Evolutionary conservation across 768 basidiomycete genomes (phyloP).

Genomic region (Amanita rubescens): DNA sequence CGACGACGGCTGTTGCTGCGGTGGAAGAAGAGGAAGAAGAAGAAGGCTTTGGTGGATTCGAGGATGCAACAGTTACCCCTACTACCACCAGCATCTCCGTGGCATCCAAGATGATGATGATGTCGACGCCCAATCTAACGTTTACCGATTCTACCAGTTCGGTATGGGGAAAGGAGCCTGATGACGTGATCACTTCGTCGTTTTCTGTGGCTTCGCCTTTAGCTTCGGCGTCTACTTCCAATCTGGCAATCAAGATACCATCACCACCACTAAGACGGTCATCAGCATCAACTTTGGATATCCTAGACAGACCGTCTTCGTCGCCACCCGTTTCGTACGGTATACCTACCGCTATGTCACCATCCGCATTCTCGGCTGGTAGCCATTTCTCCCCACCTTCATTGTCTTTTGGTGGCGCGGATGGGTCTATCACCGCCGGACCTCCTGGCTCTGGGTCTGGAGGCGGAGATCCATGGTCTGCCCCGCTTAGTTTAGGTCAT

Average conservation of each 20-base stretch:
- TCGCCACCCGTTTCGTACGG: neutral
- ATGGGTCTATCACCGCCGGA: slow-evolving; percentile 43
- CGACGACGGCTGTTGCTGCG: no score
- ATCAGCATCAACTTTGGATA: neutral
- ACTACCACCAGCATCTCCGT: no score
- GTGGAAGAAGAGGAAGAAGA: neutral
- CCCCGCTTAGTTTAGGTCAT: no score
- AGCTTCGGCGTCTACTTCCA: neutral
- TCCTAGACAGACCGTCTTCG: no score
- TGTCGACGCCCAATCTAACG: neutral
- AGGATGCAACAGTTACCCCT: neutral
- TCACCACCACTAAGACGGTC: neutral
- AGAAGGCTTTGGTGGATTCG: neutral
- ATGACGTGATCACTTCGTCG: no score
- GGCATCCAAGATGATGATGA: neutral
- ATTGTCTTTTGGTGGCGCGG: slow-evolving; percentile 31
- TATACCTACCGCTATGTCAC: neutral
- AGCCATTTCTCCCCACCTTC: slow-evolving; percentile 12
- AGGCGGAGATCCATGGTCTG: neutral
- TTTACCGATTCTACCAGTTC: neutral
- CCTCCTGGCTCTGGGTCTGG: slow-evolving; percentile 5
- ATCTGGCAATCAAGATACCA: neutral
- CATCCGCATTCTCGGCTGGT: neutral
- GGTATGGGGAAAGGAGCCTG: neutral
- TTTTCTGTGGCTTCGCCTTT: neutral